Evolutionary conservation across 768 basidiomycete genomes (phyloP).

Genomic region (Lactarius deliciosus): DNA sequence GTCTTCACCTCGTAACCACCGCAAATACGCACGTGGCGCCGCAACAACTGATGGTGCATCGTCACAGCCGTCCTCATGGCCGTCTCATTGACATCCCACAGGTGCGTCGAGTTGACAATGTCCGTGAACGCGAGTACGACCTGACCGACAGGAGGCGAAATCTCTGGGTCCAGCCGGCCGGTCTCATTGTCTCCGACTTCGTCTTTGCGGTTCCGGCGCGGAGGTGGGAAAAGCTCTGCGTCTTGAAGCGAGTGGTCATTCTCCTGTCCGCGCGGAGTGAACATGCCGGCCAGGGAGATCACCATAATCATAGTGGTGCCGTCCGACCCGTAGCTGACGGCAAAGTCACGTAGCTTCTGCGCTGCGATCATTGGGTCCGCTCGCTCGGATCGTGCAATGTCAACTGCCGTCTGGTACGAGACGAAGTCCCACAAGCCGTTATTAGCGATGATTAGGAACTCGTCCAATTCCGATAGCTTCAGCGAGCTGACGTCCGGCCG

Average conservation of each 20-base stretch:
- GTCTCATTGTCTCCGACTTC: conserved; percentile 58
- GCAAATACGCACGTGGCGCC: conserved; percentile 82
- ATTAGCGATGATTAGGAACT: conserved; percentile 96
- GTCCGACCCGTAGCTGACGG: conserved; percentile 93
- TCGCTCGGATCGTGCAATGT: conserved; percentile 80
- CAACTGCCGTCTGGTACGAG: conserved; percentile 92
- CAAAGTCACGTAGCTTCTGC: conserved; percentile 94
- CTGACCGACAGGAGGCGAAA: conserved; percentile 81
- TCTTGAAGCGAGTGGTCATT: conserved; percentile 45
- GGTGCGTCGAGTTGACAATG: conserved; percentile 92
- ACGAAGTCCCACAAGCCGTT: conserved; percentile 92
- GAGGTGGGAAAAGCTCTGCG: conserved; percentile 36
- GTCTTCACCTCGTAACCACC: conserved; percentile 99
- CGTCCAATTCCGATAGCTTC: conserved; percentile 78
- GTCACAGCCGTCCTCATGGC: conserved; percentile 95
- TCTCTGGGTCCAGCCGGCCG: conserved; percentile 69
- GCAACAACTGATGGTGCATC: conserved; percentile 82
- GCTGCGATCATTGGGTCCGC: conserved; percentile 85
- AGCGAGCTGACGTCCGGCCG: conserved; percentile 73
- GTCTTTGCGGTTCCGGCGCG: conserved; percentile 43
- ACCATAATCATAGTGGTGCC: conserved; percentile 99
- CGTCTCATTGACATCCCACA: conserved; percentile 88
- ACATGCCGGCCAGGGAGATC: conserved; percentile 76
- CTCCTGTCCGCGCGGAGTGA: conserved; percentile 50
- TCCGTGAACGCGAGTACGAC: conserved; percentile 96